phyloP scores from a whole-genome alignment of 805 yeast genomes.

The Saccharomyces mikatae region DNA sequence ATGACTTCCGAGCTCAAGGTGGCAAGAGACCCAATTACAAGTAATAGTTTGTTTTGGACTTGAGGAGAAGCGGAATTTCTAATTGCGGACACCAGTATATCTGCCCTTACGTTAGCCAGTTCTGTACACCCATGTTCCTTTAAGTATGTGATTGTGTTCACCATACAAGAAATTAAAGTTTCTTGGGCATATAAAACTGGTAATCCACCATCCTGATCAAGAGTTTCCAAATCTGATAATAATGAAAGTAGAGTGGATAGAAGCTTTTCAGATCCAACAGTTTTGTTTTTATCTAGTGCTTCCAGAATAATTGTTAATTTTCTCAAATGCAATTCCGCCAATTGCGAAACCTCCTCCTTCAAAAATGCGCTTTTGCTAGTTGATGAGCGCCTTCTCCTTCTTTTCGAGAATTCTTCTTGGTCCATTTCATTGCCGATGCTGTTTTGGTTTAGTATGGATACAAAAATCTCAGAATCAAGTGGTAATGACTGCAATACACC shows the following conservation, averaged over 20 bases:
- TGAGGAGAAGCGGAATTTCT: slow-evolving; percentile 88
- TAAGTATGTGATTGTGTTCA: slow-evolving; percentile 52
- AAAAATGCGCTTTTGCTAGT: slow-evolving; percentile 69
- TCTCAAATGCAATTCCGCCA: slow-evolving; percentile 72
- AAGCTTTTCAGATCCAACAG: slow-evolving; percentile 36
- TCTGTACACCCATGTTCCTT: slow-evolving; percentile 40
- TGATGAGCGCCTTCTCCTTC: slow-evolving; percentile 73
- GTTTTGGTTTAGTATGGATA: slow-evolving; percentile 49
- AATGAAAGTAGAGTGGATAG: slow-evolving; percentile 49
- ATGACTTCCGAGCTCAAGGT: slow-evolving; percentile 84
- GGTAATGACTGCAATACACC: slow-evolving; percentile 47
- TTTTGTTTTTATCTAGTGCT: slow-evolving; percentile 47
- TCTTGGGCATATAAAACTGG: slow-evolving; percentile 91
- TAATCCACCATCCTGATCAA: slow-evolving; percentile 84
- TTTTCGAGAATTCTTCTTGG: slow-evolving; percentile 45
- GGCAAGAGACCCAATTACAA: slow-evolving; percentile 84
- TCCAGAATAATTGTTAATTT: slow-evolving; percentile 76
- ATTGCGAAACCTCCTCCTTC: slow-evolving; percentile 55
- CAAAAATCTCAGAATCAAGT: slow-evolving; percentile 49
- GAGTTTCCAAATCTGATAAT: slow-evolving; percentile 67
- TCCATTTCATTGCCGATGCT: slow-evolving; percentile 43
- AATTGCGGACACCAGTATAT: slow-evolving; percentile 82
- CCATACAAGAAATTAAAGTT: slow-evolving; percentile 79
- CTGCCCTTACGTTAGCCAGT: slow-evolving; percentile 70
- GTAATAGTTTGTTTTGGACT: slow-evolving; percentile 78